Percentiles rank a stretch among this genome's conserved stretches.
phyloP scores from a whole-genome alignment of 441 rosid species.

The Gossypium gossypioides region DNA sequence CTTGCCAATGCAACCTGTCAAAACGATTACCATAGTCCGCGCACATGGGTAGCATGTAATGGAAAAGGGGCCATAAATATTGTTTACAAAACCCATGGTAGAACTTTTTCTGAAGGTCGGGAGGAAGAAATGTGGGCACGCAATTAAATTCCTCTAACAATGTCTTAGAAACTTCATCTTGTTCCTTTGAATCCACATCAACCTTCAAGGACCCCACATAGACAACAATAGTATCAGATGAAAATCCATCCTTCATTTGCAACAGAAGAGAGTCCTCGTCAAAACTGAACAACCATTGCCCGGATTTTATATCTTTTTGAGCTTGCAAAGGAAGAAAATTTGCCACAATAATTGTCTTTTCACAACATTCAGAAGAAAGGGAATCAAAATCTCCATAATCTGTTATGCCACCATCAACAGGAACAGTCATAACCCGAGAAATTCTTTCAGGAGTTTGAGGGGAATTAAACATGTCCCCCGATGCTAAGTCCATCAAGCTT shows the following conservation, averaged over 20 bases:
- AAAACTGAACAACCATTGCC: constrained; percentile 9
- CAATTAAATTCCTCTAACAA: constrained; percentile 14
- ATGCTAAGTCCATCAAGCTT: constrained; percentile 12
- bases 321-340: constrained; percentile 16
- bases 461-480: constrained; percentile 8
- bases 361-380: neutral
- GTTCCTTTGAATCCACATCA: constrained; percentile 15
- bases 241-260: constrained; percentile 13
- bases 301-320: neutral
- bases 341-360: constrained; percentile 11
- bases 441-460: constrained; percentile 2
- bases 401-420: neutral
- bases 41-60: constrained; percentile 17
- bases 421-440: constrained; percentile 7
- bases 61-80: constrained; percentile 11
- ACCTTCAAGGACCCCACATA: constrained; percentile 15
- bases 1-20: constrained; percentile 16
- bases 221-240: constrained; percentile 6
- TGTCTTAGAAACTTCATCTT: constrained; percentile 12
- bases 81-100: constrained; percentile 17
- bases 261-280: constrained; percentile 11
- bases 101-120: constrained; percentile 17
- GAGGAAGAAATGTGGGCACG: constrained; percentile 19
- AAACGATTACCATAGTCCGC: constrained; percentile 8
- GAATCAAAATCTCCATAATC: constrained; percentile 6